Base-by-base conservation (phyloP, 257 asterid species). In the Nicotiana knightiana region DNA sequence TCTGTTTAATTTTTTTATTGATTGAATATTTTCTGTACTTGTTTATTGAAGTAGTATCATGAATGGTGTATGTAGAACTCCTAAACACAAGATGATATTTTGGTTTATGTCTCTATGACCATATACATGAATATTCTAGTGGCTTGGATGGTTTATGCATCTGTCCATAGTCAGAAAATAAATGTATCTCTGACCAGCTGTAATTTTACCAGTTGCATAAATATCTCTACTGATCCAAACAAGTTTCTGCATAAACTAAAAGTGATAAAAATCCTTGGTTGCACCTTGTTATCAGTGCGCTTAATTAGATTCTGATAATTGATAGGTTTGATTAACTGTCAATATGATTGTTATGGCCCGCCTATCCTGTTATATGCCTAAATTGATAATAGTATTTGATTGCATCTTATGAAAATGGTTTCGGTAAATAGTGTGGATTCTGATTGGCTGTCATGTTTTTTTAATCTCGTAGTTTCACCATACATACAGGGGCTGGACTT, bases 401-500 rank as follows among this genome's bases (percentile, higher is more conserved):
- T 48, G 57, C 35, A 70, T 24, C 59, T 46, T 8, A 10, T 46
- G 79, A 21, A 71, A 12, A 1, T 71, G 24, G 7, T 71, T 71
- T 71, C 1, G 3, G 13, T 71, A 32, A 70, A 39, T 70, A n/a
- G 6, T 12, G 12, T 21, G 79, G 61, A 55, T 55, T 55, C 12
- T 71, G 59, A 71, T 6, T 46, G 61, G 35, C 61, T 46, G 13
- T 24, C 39, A 48, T 71, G 3, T 81, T 6, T 7, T 81, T 66
- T 33, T 9, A 26, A 62, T 65, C 17, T 77, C 88, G 88, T 89
- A 95, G 99, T 83, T 95, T 91, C 90, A 93, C 93, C 12, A 88
- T 95, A 82, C 95, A 93, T 80, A 95, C 98, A 70, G 97, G 95
- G 68, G 99, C 99, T 64, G 99, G 99, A 76, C 90, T 92, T 48